Evolutionary conservation across 2,329 filamentous ascomycete species (phyloP).

Genomic region (Monilinia polystroma): DNA sequence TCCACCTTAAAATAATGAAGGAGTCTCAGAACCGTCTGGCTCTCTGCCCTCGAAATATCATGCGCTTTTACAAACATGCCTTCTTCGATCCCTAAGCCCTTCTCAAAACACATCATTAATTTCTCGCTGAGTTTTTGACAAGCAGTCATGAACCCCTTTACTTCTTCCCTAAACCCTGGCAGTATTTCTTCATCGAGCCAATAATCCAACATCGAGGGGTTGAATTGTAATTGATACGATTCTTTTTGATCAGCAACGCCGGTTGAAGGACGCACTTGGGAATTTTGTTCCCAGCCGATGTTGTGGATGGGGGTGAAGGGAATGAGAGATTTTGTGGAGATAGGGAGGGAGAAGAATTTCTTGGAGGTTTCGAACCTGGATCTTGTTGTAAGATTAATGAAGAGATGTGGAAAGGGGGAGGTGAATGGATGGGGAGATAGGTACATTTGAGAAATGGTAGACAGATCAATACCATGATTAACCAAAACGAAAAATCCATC

Average conservation of each 20-base stretch:
- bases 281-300: constrained; percentile 55
- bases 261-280: constrained; percentile 56
- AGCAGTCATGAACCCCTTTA: constrained; percentile 38
- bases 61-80: constrained; percentile 55
- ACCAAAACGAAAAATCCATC: constrained; percentile 58
- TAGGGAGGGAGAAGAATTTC: constrained; percentile 53
- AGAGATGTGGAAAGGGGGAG: constrained; percentile 38
- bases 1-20: constrained; percentile 56
- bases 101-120: constrained; percentile 56
- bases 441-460: not conserved
- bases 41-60: constrained; percentile 48
- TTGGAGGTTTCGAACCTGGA: constrained; percentile 41
- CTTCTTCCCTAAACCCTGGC: constrained; percentile 51
- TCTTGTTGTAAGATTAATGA: constrained; percentile 44
- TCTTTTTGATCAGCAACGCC: constrained; percentile 56
- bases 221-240: constrained; percentile 58
- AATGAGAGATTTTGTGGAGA: constrained; percentile 49
- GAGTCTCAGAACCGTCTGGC: constrained; percentile 54
- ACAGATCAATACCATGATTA: constrained; percentile 47
- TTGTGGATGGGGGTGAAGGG: constrained; percentile 48
- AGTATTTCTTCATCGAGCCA: constrained; percentile 42
- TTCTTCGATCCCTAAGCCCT: constrained; percentile 53
- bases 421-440: not conserved
- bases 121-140: constrained; percentile 50
- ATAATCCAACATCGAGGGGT: constrained; percentile 36